Percentiles rank a stretch among this genome's conserved stretches.
Conservation (phyloP, 345 rosid genomes). For the Salix koriyanagi region DNA sequence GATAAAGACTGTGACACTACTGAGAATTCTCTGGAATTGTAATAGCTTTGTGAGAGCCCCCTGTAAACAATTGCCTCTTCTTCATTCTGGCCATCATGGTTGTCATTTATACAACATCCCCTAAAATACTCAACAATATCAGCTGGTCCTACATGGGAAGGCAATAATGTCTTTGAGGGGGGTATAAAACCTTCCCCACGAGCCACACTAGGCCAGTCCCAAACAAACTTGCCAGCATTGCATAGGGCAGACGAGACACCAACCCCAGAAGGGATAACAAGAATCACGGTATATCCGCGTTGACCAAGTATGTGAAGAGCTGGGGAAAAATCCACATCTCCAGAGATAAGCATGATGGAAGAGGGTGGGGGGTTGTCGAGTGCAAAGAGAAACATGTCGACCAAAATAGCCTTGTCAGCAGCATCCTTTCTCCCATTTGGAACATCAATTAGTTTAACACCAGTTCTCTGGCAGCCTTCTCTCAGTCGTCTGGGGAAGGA, state of each 20-base stretch:
- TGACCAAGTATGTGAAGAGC: slow-evolving; percentile 96
- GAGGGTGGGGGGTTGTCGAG: slow-evolving; percentile 89
- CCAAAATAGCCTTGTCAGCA: slow-evolving; percentile 90
- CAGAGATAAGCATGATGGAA: slow-evolving; percentile 81
- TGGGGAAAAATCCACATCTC: slow-evolving; percentile 95
- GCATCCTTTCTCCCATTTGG: slow-evolving; percentile 98
- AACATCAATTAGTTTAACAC: slow-evolving; percentile 89
- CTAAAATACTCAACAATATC: slow-evolving; percentile 46
- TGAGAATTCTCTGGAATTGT: slow-evolving; percentile 57
- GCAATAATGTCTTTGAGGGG: slow-evolving; percentile 33
- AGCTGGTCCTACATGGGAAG: slow-evolving; percentile 36
- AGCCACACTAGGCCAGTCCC: slow-evolving; percentile 98
- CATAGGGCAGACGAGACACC: slow-evolving; percentile 81
- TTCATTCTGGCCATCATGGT: slow-evolving; percentile 48
- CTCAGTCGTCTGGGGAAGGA: slow-evolving; percentile 84
- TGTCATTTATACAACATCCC: slow-evolving; percentile 49
- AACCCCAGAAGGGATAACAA: slow-evolving; percentile 80
- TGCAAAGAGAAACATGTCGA: slow-evolving; percentile 94
- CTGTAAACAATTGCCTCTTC: slow-evolving; percentile 71
- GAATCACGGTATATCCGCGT: slow-evolving; percentile 78
- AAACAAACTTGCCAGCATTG: slow-evolving; percentile 86
- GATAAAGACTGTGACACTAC: slow-evolving; percentile 51
- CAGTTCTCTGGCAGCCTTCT: slow-evolving; percentile 98
- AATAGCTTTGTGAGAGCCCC: slow-evolving; percentile 54
- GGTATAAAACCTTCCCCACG: slow-evolving; percentile 92